Conservation (phyloP, 352 stramenopile genomes). For the Thalassiosira hispida region DNA sequence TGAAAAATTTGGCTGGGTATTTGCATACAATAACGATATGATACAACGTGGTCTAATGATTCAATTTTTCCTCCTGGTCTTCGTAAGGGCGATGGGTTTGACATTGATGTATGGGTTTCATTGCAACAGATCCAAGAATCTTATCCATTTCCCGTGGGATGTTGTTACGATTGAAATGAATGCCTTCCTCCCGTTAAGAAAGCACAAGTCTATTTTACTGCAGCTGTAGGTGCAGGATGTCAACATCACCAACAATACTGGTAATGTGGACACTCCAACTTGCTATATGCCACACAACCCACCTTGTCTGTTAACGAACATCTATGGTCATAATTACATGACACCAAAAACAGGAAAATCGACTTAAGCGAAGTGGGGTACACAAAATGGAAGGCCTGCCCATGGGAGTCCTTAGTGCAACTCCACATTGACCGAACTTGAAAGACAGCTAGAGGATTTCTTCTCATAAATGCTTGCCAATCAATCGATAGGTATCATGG, state of each 20-base stretch:
- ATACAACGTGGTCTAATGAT: not conserved
- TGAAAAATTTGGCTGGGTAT: not conserved
- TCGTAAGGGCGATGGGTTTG: not conserved
- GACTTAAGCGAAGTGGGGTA: not conserved
- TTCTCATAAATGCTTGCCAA: too few species aligned
- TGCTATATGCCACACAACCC: constrained; percentile 11
- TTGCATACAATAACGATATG: not conserved
- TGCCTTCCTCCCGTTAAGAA: too few species aligned
- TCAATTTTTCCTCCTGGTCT: not conserved
- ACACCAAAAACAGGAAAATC: constrained; percentile 1
- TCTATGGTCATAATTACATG: constrained; percentile 11
- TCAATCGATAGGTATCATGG: too few species aligned
- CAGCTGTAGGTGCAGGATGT: too few species aligned
- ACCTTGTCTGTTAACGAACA: constrained; percentile 11
- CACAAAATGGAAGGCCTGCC: not conserved
- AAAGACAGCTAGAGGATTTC: constrained; percentile 3
- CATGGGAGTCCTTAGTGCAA: constrained; percentile 5
- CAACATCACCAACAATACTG: not conserved
- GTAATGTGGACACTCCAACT: not conserved
- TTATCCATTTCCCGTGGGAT: not conserved
- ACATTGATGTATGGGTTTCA: constrained; percentile 10
- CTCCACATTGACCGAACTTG: constrained; percentile 2
- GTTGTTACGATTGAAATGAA: not conserved
- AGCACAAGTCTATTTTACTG: too few species aligned
- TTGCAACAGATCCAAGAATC: not conserved